Conservation (phyloP, 306 rosid species). For the Lotus japonicus region DNA sequence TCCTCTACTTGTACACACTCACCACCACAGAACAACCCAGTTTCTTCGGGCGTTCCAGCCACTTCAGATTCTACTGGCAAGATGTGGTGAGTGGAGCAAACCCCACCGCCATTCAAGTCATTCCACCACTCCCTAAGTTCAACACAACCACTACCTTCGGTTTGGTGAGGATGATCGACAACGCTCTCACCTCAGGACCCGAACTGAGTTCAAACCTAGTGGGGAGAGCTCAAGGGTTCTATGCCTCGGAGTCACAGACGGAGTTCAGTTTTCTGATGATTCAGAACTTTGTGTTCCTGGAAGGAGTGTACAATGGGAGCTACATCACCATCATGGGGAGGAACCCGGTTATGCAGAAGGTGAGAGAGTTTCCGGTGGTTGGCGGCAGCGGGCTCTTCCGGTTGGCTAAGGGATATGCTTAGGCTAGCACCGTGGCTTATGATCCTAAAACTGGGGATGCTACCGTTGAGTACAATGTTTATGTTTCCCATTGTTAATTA, state of each 20-base stretch:
- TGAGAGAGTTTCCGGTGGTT: slow-evolving; percentile 61
- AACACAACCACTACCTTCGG: slow-evolving; percentile 22
- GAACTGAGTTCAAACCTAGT: slow-evolving; percentile 17
- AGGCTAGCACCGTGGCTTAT: slow-evolving; percentile 27
- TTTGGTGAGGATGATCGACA: slow-evolving; percentile 2
- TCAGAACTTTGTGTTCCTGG: slow-evolving; percentile 38
- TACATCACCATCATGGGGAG: slow-evolving; percentile 45
- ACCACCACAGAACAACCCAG: neutral
- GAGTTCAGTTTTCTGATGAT: slow-evolving; percentile 36
- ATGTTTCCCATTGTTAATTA: slow-evolving; percentile 19
- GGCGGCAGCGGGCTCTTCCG: slow-evolving; percentile 74
- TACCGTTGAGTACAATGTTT: slow-evolving; percentile 42
- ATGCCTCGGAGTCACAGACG: slow-evolving; percentile 33
- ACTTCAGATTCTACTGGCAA: slow-evolving; percentile 53
- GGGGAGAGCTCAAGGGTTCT: slow-evolving; percentile 49
- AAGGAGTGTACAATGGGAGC: slow-evolving; percentile 69
- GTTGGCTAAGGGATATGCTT: slow-evolving; percentile 53
- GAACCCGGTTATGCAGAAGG: slow-evolving; percentile 15
- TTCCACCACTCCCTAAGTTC: slow-evolving; percentile 9
- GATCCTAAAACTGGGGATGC: slow-evolving; percentile 30
- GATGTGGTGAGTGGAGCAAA: slow-evolving; percentile 33
- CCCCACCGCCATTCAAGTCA: slow-evolving; percentile 12
- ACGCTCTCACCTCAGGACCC: slow-evolving; percentile 34
- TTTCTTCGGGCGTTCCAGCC: slow-evolving; percentile 34
- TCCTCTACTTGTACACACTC: neutral